Base-by-base conservation (phyloP, 257 asterid species). In the Nicotiana obtusifolia region DNA sequence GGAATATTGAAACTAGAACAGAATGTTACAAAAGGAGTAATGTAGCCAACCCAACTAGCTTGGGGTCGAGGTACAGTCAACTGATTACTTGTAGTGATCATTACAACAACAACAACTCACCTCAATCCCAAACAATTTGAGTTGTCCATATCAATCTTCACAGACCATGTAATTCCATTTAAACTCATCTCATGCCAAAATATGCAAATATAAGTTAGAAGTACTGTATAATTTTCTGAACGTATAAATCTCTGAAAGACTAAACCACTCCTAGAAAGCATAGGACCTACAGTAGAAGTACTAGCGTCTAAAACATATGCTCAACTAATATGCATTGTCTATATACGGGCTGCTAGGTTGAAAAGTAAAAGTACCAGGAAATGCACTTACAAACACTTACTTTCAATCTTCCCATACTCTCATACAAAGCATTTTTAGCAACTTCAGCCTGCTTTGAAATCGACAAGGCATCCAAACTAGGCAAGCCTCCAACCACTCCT, bases 381-480 rank as follows among this genome's bases (percentile, higher is more conserved):
- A 37, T 56, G 19, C 20, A 19, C 62, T 17, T 56, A 41, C 22
- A 56, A 69, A 41, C 57, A 64, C 76, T 76, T 89, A 93, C 99
- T 98, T 90, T 86, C 81, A 91, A 80, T 91, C 93, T 88, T 84
- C 64, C 87, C 83, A 91, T 64, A 76, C 89, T 96, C 87, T 92
- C 94, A 20, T 82, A 78, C 87, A 94, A 84, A 57, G 98, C 97
- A 84, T 93, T 96, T 86, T 75, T 90, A 77, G 97, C 91, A 81
- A 91, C 89, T 82, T 94, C 99, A 7, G 97, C 93, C 85, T 96
- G 94, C 83, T 88, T 89, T 31, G 97, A 81, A 78, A 93, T 88
- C 5, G 99, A 84, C 82, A 94, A 84, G 61, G 82, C 90, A 89
- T 91, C 88, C 33, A 67, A 82, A 79, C 88, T 84, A 80, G 86